Evolutionary conservation across 148 eudicot species (phyloP), one percentile per base, ranked within the genome.

Genomic region (Rhododendron kiyosumense): DNA sequence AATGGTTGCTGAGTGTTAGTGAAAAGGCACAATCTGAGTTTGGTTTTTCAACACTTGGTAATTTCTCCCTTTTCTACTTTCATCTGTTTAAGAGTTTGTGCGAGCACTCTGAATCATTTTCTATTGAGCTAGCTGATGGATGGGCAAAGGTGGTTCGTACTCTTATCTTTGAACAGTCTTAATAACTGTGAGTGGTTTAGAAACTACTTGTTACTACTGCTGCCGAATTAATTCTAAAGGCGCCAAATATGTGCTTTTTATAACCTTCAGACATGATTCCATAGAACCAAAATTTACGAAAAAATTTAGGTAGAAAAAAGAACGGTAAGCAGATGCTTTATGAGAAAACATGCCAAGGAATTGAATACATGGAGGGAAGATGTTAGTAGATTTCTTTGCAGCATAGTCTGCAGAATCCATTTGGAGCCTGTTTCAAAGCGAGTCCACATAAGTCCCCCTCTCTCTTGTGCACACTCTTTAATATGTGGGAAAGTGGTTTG

Each of bases 71-170:
- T 77, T 77, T 22, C 24, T 15, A 2, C 78, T 75, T 18, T 77
- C 45, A 38, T 36, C 45, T 76, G 48, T 77, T 15, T 20, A 20
- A 20, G 28, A 34, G 79, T 38, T 38, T 77, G 51, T 20, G 43
- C 17, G 3, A 34, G 51, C 28, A 17, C 80, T 77, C 45, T 24
- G 45, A 74, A 75, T 32, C 45, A 75, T 75, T 18, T 77, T 43
- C 79, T 77, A 41, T 77, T 22, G 80, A 43, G 51, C 79, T 77
- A 38, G 49, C 79, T 38, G 79, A 38, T 77, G 79, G 79, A 38
- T 77, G 79, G 9, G 49, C 28, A 22, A 45, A 65, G 12, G 48
- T 76, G 79, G 52, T 26, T 24, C 54, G 45, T 24, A 10, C 49
- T 24, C 46, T 24, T 36, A 1, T 38, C 45, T 78, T 46, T 46